phyloP scores from a whole-genome alignment of 2,329 filamentous ascomycete species.

The Diplodia mutila region DNA sequence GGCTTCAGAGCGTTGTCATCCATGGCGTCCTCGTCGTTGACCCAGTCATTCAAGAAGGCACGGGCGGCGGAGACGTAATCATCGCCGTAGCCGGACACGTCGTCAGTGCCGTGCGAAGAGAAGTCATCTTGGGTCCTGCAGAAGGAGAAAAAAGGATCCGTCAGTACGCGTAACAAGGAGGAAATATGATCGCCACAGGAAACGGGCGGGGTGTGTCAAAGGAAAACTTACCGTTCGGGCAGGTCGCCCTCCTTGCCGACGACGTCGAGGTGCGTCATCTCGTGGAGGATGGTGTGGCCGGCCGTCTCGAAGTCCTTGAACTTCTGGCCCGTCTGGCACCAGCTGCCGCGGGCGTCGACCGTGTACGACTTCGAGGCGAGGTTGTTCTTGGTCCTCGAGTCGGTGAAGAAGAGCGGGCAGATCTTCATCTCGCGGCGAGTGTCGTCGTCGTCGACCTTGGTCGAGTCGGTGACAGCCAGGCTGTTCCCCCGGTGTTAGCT shows the following conservation, averaged over 20 bases:
- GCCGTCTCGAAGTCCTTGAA: background rate
- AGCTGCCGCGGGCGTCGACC: background rate
- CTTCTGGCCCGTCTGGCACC: background rate
- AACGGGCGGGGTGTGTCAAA: fast-evolving
- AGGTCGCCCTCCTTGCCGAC: background rate
- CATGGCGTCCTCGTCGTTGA: background rate
- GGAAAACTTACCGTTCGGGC: background rate
- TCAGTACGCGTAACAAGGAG: background rate
- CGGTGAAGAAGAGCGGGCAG: background rate
- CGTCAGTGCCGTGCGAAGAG: background rate
- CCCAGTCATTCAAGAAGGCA: background rate
- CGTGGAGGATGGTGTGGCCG: background rate
- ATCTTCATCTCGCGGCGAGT: background rate
- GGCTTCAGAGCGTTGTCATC: background rate
- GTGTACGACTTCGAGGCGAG: background rate
- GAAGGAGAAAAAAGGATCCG: background rate
- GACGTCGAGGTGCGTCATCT: background rate
- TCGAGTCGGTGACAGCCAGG: background rate
- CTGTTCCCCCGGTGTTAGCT: background rate
- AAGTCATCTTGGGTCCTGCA: background rate
- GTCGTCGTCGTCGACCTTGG: background rate
- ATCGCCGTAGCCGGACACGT: background rate
- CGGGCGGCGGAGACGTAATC: background rate
- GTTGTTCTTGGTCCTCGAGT: background rate
- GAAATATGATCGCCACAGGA: no score